Conservation (phyloP, 2,329 filamentous ascomycete genomes). For the Neofusicoccum ribis region DNA sequence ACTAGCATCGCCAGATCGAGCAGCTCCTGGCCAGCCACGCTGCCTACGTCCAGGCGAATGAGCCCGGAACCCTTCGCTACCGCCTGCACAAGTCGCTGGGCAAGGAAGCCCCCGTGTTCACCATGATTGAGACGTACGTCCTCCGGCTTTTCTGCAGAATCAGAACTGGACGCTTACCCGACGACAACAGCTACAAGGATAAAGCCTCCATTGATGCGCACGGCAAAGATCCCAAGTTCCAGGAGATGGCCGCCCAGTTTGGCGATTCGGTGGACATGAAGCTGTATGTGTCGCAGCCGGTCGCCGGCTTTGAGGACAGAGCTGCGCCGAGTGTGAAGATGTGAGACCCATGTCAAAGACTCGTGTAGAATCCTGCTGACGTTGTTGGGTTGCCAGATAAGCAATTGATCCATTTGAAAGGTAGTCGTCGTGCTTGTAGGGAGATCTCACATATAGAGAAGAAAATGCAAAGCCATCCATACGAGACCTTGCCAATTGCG, state of each 20-base stretch:
- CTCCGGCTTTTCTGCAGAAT: not conserved
- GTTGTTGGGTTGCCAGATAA: too few species aligned
- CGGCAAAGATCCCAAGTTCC: constrained; percentile 27
- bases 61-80: constrained; percentile 36
- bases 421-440: not conserved
- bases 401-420: too few species aligned
- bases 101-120: constrained; percentile 29
- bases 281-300: not conserved
- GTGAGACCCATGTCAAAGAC: too few species aligned
- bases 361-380: too few species aligned
- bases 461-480: not conserved
- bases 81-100: constrained; percentile 33
- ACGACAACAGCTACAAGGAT: constrained; percentile 31
- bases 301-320: not conserved
- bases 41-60: constrained; percentile 31
- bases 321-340: too few species aligned
- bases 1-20: constrained; percentile 29
- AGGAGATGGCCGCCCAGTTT: constrained; percentile 23
- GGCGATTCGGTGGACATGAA: not conserved
- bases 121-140: constrained; percentile 37
- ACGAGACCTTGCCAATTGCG: not conserved
- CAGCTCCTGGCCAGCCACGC: constrained; percentile 30
- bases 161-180: not conserved
- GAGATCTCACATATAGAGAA: not conserved
- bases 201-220: constrained; percentile 31